phyloP scores from a whole-genome alignment of 495 filamentous ascomycete genomes.

The Neurospora sp. region DNA sequence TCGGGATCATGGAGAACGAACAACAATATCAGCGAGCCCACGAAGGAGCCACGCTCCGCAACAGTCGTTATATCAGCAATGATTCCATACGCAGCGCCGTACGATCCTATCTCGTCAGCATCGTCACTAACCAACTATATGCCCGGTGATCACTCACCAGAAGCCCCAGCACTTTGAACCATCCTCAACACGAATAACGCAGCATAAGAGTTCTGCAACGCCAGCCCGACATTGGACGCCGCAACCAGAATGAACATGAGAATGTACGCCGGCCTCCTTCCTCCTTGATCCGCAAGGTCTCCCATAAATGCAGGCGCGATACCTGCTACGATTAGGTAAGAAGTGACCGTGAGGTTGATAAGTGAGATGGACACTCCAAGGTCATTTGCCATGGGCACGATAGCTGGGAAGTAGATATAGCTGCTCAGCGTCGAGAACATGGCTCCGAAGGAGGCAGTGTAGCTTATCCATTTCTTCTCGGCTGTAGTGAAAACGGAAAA shows the following conservation, averaged over 20 bases:
- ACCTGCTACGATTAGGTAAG: constrained; percentile 38
- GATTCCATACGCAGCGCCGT: constrained; percentile 28
- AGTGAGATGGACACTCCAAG: constrained; percentile 34
- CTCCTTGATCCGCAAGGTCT: constrained; percentile 36
- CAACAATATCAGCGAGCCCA: constrained; percentile 20
- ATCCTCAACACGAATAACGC: constrained; percentile 40
- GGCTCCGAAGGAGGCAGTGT: constrained; percentile 18
- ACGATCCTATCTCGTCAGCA: neutral
- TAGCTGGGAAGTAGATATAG: constrained; percentile 53
- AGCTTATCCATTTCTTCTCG: constrained; percentile 31
- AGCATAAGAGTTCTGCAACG: constrained; percentile 36
- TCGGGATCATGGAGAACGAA: neutral
- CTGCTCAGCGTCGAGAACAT: constrained; percentile 30
- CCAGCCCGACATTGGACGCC: constrained; percentile 41
- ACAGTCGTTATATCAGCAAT: constrained; percentile 38
- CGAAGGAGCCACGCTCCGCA: constrained; percentile 39
- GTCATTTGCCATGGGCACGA: constrained; percentile 34
- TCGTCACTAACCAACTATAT: too few relatives aligned
- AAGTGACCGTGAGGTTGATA: constrained; percentile 46
- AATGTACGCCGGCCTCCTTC: constrained; percentile 41
- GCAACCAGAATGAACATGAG: constrained; percentile 37
- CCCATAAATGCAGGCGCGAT: constrained; percentile 41
- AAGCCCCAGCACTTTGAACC: constrained; percentile 40
- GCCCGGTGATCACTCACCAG: constrained; percentile 12
- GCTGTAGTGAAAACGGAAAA: constrained; percentile 9